Conservation (phyloP, 306 rosid genomes). For the Benincasa hispida region DNA sequence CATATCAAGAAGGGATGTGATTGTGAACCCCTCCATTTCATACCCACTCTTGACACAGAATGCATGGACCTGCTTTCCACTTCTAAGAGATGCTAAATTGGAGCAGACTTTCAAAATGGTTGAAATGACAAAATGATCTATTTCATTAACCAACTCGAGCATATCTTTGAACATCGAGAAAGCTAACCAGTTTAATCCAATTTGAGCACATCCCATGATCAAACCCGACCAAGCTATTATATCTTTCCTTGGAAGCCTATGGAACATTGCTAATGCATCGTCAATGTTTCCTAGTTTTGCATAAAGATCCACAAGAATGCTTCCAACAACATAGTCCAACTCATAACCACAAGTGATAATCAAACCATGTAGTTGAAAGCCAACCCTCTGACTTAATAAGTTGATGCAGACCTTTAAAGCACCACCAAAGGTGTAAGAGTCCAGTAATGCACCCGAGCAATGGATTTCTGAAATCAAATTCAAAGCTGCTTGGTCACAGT, state of each 20-base stretch:
- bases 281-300: constrained; percentile 40
- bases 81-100: constrained; percentile 44
- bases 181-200: constrained; percentile 36
- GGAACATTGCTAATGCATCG: constrained; percentile 43
- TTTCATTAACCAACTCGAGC: constrained; percentile 34
- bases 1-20: constrained; percentile 66
- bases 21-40: constrained; percentile 46
- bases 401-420: constrained; percentile 59
- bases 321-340: constrained; percentile 57
- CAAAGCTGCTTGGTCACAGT: constrained; percentile 34
- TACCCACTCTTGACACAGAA: constrained; percentile 60
- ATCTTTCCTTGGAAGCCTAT: constrained; percentile 56
- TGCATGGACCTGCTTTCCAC: constrained; percentile 71
- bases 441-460: constrained; percentile 35
- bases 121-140: constrained; percentile 66
- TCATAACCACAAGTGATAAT: constrained; percentile 46
- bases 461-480: constrained; percentile 33
- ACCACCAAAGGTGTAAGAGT: constrained; percentile 52
- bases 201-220: constrained; percentile 60
- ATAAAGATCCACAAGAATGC: constrained; percentile 56
- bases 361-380: constrained; percentile 70
- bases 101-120: constrained; percentile 55
- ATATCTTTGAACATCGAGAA: constrained; percentile 49
- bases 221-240: constrained; percentile 71
- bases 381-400: constrained; percentile 32